A percentile compares a stretch with the other conserved stretches of the same genome.
phyloP scores from a whole-genome alignment of 2,329 filamentous ascomycete species.

The Cercospora zeina region DNA sequence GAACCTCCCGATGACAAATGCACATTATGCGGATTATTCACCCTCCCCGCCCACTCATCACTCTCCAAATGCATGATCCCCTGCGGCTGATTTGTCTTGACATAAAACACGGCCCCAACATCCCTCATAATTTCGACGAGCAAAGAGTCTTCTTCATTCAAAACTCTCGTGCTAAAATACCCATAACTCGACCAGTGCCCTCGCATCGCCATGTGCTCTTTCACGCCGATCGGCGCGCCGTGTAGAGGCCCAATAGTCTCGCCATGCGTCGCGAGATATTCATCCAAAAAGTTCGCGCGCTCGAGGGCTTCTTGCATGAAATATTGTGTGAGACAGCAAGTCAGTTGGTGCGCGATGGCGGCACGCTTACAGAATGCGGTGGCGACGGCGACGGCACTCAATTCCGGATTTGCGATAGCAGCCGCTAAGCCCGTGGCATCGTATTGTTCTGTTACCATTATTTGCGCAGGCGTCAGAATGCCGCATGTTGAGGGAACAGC shows the following conservation, averaged over 20 bases:
- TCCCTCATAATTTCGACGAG: constrained; percentile 23
- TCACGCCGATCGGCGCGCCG: constrained; percentile 27
- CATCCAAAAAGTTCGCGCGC: constrained; percentile 25
- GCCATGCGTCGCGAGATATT: constrained; percentile 22
- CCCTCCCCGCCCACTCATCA: constrained; percentile 18
- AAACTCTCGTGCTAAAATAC: constrained; percentile 16
- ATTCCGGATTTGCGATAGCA: constrained; percentile 19
- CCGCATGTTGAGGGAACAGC: constrained; percentile 23
- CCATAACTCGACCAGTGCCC: constrained; percentile 23
- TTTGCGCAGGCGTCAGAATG: constrained; percentile 20
- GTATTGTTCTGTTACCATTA: constrained; percentile 26
- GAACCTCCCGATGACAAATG: constrained; percentile 25
- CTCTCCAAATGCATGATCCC: constrained; percentile 27
- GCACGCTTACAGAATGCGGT: constrained; percentile 29
- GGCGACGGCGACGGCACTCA: constrained; percentile 24
- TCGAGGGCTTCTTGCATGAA: constrained; percentile 28
- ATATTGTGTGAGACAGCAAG: constrained; percentile 27
- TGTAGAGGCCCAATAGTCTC: constrained; percentile 26
- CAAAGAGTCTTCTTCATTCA: constrained; percentile 21
- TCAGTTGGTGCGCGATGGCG: constrained; percentile 27
- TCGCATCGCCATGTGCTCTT: constrained; percentile 26
- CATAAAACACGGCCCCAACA: constrained; percentile 29
- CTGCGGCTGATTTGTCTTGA: constrained; percentile 29
- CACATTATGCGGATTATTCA: constrained; percentile 27
- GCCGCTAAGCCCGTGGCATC: constrained; percentile 22